Conservation (phyloP, 345 rosid species). For the Luvunga scandens region DNA sequence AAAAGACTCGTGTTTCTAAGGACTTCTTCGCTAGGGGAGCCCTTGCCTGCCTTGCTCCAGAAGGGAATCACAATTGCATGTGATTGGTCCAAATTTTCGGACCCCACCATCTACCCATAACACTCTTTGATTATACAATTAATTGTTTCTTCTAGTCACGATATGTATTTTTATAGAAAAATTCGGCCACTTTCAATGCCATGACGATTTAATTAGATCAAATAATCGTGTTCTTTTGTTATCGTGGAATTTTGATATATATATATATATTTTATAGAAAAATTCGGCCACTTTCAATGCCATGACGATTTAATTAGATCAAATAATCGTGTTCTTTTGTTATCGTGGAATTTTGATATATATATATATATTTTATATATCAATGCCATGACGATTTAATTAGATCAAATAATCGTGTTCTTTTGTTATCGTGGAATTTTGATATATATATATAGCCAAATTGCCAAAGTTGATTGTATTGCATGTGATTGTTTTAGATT, state of each 20-base stretch:
- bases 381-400: too few relatives aligned
- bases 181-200: neutral
- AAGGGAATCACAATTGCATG: conserved; percentile 30
- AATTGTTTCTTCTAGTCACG: neutral
- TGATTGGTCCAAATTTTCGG: conserved; percentile 27
- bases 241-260: too few relatives aligned
- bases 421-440: too few relatives aligned
- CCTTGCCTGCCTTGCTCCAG: conserved; percentile 7
- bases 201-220: neutral
- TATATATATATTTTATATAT: too few relatives aligned
- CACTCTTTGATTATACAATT: neutral
- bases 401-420: too few relatives aligned
- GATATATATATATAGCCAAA: too few relatives aligned
- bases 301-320: neutral
- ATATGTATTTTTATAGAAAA: neutral
- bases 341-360: neutral
- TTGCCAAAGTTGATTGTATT: neutral
- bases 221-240: neutral
- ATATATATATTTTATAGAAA: neutral
- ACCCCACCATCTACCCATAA: conserved; percentile 9
- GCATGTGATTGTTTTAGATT: neutral
- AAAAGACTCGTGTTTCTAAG: conserved; percentile 17
- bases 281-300: neutral
- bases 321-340: neutral
- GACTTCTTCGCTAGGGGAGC: neutral